phyloP scores from a whole-genome alignment of 2,329 filamentous ascomycete species.

The Epichloe brachyelytri region DNA sequence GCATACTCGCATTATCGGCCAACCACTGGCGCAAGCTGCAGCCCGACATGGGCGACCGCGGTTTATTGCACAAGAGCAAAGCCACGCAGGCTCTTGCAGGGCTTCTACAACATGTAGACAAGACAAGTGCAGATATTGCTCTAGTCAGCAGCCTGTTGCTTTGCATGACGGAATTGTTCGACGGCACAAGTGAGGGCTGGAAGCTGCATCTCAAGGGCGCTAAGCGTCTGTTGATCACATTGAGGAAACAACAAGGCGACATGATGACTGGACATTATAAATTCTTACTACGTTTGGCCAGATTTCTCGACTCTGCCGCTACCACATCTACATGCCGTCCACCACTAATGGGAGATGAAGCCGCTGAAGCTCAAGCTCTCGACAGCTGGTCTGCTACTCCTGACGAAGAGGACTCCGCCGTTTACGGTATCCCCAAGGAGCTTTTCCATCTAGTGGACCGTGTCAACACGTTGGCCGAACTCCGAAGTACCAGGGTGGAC shows the following conservation, averaged over 20 bases:
- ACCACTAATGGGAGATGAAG: slow-evolving; percentile 21
- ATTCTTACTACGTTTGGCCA: slow-evolving; percentile 21
- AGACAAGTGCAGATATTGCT: slow-evolving; percentile 20
- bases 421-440: slow-evolving; percentile 23
- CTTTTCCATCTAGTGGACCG: slow-evolving; percentile 22
- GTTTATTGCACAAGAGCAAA: slow-evolving; percentile 19
- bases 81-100: slow-evolving; percentile 18
- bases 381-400: slow-evolving; percentile 14
- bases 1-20: slow-evolving; percentile 19
- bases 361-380: slow-evolving; percentile 15
- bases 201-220: slow-evolving; percentile 29
- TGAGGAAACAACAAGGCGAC: slow-evolving; percentile 18
- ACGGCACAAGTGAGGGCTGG: slow-evolving; percentile 28
- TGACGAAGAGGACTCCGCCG: slow-evolving; percentile 20
- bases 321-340: slow-evolving; percentile 22
- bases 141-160: slow-evolving; percentile 27
- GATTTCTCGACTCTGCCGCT: slow-evolving; percentile 21
- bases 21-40: slow-evolving; percentile 23
- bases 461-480: slow-evolving; percentile 20
- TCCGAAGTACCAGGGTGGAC: slow-evolving; percentile 19
- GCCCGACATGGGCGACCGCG: slow-evolving; percentile 16
- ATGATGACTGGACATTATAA: slow-evolving; percentile 25
- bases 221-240: slow-evolving; percentile 22
- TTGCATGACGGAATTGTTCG: slow-evolving; percentile 29
- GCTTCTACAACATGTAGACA: slow-evolving; percentile 22